Evolutionary conservation across 192 early-diverging fungal species (phyloP), one percentile per base, ranked within the genome.

Genomic region (Backusella circina): DNA sequence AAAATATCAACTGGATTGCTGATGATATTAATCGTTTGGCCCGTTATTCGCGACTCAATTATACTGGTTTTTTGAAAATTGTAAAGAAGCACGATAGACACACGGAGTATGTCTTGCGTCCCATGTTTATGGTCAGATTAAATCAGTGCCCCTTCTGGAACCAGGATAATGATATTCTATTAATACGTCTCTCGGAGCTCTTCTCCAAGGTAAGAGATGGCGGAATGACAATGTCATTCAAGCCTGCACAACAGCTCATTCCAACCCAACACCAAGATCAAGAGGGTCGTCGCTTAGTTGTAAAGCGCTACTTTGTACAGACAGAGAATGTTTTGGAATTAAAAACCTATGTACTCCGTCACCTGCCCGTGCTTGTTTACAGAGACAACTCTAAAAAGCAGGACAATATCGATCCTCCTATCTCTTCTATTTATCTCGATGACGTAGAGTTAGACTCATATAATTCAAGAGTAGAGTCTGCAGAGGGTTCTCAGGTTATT

Each of bases 71-170:
- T 70, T 84, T 92, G 39, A 93, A 97, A 88, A 98, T 98, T 77
- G 88, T 99, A 80, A 99, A 99, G 84, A 99, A 99, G 85, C 98
- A 99, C 82, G 97, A 99, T 86, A 92, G 95, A 75, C 93, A 96
- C 80, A 94, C 95, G 18, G 83, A 81, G 9, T 95, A 90, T 77
- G 83, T 89, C 36, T 83, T 99, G 33, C 84, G 93, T 81, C 88
- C 93, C 32, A 79, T 94, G 86, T 92, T 93, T 82, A 87, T 88
- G 86, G 84, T 93, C 82, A 86, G 92, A 75, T 83, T 98, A 74
- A 94, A 97, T 86, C 87, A 82, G 80, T 84, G 89, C n/a, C 89
- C 93, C 7, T 96, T 96, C 77, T 93, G 90, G 83, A 91, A 92
- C 78, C 89, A 94, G 75, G 91, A 94, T 75, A 96, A 94, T 84